These are phyloP conservation scores for Trichophyton mentagrophytes DNA, from an alignment of 2,329 filamentous ascomycete genomes.

Conservation along the genomic window DNA sequence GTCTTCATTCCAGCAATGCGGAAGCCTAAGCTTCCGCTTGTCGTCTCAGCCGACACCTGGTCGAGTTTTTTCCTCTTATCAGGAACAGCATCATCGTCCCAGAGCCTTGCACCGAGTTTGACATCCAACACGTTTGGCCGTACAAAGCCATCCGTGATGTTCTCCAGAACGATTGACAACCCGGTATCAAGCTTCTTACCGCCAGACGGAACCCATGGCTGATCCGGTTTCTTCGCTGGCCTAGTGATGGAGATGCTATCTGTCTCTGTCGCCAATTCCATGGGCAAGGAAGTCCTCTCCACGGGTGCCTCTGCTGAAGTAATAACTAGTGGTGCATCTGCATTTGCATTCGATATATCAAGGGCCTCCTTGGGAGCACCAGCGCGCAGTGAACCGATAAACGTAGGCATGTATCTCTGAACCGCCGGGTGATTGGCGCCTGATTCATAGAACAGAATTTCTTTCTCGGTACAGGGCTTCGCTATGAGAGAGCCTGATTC, in stretches of 20 bases:
- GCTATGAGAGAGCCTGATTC: constrained; percentile 73
- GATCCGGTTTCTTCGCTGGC: constrained; percentile 15
- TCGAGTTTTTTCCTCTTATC: constrained; percentile 49
- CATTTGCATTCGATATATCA: constrained; percentile 20
- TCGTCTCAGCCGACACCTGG: constrained; percentile 46
- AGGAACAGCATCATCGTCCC: constrained; percentile 56
- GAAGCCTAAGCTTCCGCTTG: constrained; percentile 48
- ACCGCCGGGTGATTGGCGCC: constrained; percentile 59
- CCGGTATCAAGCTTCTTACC: constrained; percentile 61
- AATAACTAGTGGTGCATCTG: constrained; percentile 13
- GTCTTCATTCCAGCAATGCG: constrained; percentile 55
- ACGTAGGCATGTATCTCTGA: constrained; percentile 68
- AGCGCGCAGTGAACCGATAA: constrained; percentile 67
- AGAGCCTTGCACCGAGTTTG: constrained; percentile 76
- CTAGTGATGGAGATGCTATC: constrained; percentile 18
- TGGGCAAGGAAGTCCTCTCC: constrained; percentile 12
- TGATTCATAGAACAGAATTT: constrained; percentile 82
- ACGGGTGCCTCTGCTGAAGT: constrained; percentile 14
- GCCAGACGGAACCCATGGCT: constrained; percentile 36
- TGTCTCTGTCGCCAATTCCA: constrained; percentile 16
- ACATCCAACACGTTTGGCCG: constrained; percentile 84
- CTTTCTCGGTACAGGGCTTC: constrained; percentile 78
- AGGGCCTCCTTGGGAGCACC: constrained; percentile 37
- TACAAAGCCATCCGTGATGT: constrained; percentile 66
- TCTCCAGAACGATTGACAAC: constrained; percentile 70